phyloP scores from a whole-genome alignment of 208 protist species.

The Trypanosomatidae sp. region DNA sequence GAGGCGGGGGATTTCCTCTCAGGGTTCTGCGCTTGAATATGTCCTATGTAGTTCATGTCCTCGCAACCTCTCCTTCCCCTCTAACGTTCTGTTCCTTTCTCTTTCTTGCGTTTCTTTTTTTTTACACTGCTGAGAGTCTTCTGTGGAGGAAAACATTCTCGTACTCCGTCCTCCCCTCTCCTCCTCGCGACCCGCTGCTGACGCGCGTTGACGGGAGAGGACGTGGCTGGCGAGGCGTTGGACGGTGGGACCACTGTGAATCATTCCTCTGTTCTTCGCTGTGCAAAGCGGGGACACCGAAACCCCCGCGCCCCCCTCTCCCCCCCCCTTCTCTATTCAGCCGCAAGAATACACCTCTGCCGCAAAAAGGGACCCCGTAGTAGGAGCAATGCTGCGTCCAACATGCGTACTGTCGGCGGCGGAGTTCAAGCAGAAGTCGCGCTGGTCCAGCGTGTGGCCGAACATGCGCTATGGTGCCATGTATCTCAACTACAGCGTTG shows the following conservation, averaged over 20 bases:
- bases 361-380: not conserved
- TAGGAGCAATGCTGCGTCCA: slow-evolving; percentile 34
- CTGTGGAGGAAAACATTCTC: not conserved
- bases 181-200: not conserved
- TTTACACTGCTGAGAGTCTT: not conserved
- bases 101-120: not conserved
- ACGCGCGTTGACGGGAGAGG: not conserved
- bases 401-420: slow-evolving; percentile 50
- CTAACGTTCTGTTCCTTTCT: not conserved
- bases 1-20: not conserved
- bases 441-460: slow-evolving; percentile 87
- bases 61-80: not conserved
- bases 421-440: slow-evolving; percentile 92
- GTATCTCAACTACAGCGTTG: slow-evolving; percentile 83
- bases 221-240: not conserved
- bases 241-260: not conserved
- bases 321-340: not conserved
- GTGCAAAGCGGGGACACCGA: not conserved
- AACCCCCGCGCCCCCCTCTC: not conserved
- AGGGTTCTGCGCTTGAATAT: not conserved
- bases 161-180: not conserved
- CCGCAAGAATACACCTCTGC: not conserved
- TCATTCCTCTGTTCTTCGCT: too few relatives aligned
- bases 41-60: not conserved
- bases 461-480: slow-evolving; percentile 90